Base-by-base conservation (phyloP, 768 basidiomycete species). In the Psilocybe subaeruginosa region DNA sequence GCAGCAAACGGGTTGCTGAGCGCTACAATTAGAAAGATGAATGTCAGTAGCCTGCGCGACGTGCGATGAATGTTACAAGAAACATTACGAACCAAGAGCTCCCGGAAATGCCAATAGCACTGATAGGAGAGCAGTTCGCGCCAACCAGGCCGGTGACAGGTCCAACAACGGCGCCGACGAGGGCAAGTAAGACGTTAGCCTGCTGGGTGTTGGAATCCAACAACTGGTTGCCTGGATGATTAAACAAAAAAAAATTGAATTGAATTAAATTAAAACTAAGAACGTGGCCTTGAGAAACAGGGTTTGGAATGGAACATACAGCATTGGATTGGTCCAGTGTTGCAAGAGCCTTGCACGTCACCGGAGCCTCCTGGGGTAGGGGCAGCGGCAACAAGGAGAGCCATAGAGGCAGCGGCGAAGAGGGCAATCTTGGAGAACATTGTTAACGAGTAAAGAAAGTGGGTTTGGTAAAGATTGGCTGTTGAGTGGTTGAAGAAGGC, bases 361-460 rank as follows among this genome's bases (percentile, higher is more conserved):
- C 65, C 66, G 27, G 52, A 54, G 37, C 47, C 16, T 27, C 11
- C 4, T 23, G 47, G 47, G 19, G 63, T 47, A 31, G 72, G 72
- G 12, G 69, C 64, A n/a, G 75, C 75, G 31, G 72, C 73, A 35
- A 66, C 70, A 56, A 72, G 70, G 65, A 69, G 35, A 19, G 68
- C 70, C 62, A 72, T 65, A 53, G 65, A 54, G 62, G 64, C 68
- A 39, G 58, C 64, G 55, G 64, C 56, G 62, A 71, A 23, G 62
- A 72, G 31, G 55, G 66, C 68, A 66, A 68, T 46, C 56, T 74
- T 73, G 68, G 70, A 70, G 71, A 72, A 72, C 73, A 74, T 74
- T 31, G 56, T 68, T 31, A 46, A 51, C 43, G 37, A 53, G 35
- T 54, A 43, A 52, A 51, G 47, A 48, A 55, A 58, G 61, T 58